These are phyloP conservation scores for Keqinozyma sinolaborantium DNA, from an alignment of 1,139 yeast genomes.

Conservation along the genomic window DNA sequence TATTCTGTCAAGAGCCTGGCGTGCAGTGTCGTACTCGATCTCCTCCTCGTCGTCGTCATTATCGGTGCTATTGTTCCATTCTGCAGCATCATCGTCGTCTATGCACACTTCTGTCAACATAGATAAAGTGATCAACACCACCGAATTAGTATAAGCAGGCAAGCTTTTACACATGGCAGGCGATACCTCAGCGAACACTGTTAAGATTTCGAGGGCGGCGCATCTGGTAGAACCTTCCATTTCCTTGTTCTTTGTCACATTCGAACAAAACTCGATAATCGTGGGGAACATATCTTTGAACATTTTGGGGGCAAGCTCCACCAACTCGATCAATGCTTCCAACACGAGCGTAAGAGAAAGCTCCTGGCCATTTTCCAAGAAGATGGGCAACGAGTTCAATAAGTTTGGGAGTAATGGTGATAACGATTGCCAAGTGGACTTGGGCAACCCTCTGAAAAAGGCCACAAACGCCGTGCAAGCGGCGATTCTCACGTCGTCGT, in stretches of 20 bases:
- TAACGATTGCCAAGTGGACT: constrained; percentile 70
- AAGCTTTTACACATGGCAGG: constrained; percentile 93
- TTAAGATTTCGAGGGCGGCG: constrained; percentile 82
- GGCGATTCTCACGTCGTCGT: constrained; percentile 84
- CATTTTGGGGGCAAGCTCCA: constrained; percentile 91
- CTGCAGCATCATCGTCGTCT: constrained; percentile 84
- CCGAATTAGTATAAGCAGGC: constrained; percentile 63
- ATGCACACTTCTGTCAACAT: constrained; percentile 92
- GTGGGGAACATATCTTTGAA: constrained; percentile 87
- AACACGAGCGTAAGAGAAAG: constrained; percentile 81
- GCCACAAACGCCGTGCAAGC: constrained; percentile 92
- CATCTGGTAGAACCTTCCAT: constrained; percentile 77
- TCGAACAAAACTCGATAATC: constrained; percentile 77
- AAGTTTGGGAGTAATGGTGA: constrained; percentile 79
- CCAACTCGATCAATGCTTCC: constrained; percentile 84
- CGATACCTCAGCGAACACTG: constrained; percentile 88
- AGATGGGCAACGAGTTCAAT: constrained; percentile 81
- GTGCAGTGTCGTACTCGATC: constrained; percentile 84
- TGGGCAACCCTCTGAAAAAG: constrained; percentile 79
- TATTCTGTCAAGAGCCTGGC: constrained; percentile 89
- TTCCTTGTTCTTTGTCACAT: constrained; percentile 77
- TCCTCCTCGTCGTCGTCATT: constrained; percentile 83
- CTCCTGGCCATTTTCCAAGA: constrained; percentile 75
- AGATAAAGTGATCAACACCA: constrained; percentile 71
- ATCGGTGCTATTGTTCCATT: constrained; percentile 80